Evolutionary conservation across 768 basidiomycete species (phyloP).

Genomic region (Leccinum variicolor): DNA sequence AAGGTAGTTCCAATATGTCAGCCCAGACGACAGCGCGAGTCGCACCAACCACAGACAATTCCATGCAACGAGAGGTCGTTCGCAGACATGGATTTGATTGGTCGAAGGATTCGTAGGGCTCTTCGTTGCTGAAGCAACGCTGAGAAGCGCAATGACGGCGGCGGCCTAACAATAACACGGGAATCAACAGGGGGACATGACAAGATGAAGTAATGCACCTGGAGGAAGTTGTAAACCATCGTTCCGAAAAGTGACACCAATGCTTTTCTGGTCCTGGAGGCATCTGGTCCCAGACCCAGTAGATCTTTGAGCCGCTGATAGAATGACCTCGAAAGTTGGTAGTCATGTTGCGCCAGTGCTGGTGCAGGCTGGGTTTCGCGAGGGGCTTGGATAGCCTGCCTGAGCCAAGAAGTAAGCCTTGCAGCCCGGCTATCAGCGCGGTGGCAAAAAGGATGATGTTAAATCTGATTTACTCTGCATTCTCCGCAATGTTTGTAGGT

Average conservation of each 20-base stretch:
- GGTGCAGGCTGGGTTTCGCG: conserved; percentile 5
- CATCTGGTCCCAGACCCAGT: conserved; percentile 54
- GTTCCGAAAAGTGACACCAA: conserved; percentile 52
- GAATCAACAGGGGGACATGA: conserved; percentile 1
- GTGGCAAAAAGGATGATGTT: conserved; percentile 3
- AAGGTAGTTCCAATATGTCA: conserved; percentile 57
- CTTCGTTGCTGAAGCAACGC: conserved; percentile 41
- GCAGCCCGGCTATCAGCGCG: conserved; percentile 20
- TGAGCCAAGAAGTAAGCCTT: conserved; percentile 25
- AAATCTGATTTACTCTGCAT: conserved; percentile 16
- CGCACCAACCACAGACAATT: conserved; percentile 61
- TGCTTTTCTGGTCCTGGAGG: conserved; percentile 48
- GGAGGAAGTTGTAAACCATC: conserved; percentile 46
- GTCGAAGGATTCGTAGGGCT: conserved; percentile 40
- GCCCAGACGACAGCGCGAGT: conserved; percentile 42
- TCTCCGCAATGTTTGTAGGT: conserved; percentile 13
- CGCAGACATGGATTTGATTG: conserved; percentile 63
- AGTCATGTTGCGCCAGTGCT: conserved; percentile 1
- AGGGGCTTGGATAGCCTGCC: conserved; percentile 22
- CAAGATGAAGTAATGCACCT: conserved; percentile 38
- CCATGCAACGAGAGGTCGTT: conserved; percentile 65
- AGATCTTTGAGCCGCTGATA: conserved; percentile 32
- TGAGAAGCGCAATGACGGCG: conserved; percentile 48
- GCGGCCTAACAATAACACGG: conserved; percentile 39
- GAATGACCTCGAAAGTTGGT: conserved; percentile 16